Evolutionary conservation across 345 rosid genomes (phyloP).

Genomic region (Diplotaxis tenuifolia): DNA sequence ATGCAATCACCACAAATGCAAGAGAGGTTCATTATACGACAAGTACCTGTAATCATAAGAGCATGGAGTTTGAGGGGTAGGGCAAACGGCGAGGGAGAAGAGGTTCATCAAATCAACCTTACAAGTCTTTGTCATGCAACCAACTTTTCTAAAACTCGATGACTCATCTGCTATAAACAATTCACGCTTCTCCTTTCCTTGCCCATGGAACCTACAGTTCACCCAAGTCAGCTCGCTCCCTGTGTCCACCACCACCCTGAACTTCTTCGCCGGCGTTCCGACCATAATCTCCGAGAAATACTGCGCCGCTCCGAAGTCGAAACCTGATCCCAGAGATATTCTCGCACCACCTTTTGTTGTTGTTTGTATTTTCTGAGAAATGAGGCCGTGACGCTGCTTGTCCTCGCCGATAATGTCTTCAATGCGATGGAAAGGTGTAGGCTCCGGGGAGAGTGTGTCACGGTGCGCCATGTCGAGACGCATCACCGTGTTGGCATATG

Average conservation of each 20-base stretch:
- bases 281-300: conserved; percentile 48
- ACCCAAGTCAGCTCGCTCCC: conserved; percentile 65
- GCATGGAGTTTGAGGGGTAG: conserved; percentile 51
- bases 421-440: conserved; percentile 13
- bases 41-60: conserved; percentile 64
- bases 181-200: conserved; percentile 11
- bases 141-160: conserved; percentile 46
- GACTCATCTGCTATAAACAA: conserved; percentile 47
- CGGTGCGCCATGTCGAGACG: conserved; percentile 23
- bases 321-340: conserved; percentile 45
- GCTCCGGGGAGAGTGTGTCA: conserved; percentile 7
- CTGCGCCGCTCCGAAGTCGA: conserved; percentile 50
- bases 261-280: conserved; percentile 60
- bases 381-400: conserved; percentile 39
- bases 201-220: conserved; percentile 39
- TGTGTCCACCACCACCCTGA: conserved; percentile 54
- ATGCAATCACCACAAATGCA: neutral
- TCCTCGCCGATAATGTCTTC: conserved; percentile 42
- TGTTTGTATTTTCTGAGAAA: conserved; percentile 15
- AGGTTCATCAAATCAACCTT: conserved; percentile 47
- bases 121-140: conserved; percentile 54
- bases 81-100: conserved; percentile 55
- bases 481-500: conserved; percentile 5
- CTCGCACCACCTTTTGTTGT: conserved; percentile 19
- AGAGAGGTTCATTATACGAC: neutral